Conservation (phyloP, 768 basidiomycete genomes). For the Serendipita sp. region DNA sequence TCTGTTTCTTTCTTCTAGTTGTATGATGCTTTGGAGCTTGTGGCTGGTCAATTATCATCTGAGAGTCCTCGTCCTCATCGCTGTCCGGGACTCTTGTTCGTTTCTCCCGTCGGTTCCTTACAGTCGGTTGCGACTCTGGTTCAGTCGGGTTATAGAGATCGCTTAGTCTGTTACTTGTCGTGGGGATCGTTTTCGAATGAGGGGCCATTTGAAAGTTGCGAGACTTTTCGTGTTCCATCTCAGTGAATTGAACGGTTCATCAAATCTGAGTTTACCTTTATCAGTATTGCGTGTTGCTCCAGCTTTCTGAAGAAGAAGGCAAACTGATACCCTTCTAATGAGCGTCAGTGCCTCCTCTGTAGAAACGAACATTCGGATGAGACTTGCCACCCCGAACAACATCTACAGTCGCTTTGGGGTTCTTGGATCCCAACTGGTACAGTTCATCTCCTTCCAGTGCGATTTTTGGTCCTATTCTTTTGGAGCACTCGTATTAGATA, state of each 20-base stretch:
- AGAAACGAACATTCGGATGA: background rate
- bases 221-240: background rate
- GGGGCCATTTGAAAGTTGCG: background rate
- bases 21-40: background rate
- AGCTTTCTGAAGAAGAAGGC: background rate
- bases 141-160: too few relatives aligned
- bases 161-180: too few relatives aligned
- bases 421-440: background rate
- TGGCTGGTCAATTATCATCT: background rate
- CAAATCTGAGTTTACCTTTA: background rate
- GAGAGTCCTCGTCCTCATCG: background rate
- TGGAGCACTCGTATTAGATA: background rate
- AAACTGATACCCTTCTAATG: background rate
- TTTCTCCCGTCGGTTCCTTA: background rate
- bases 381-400: background rate
- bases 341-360: background rate
- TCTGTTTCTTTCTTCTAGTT: background rate
- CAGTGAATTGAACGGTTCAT: background rate
- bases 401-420: background rate
- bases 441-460: background rate
- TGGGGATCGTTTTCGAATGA: too few relatives aligned
- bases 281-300: background rate
- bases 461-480: slow-evolving; percentile 2
- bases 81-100: background rate
- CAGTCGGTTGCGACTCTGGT: background rate